Conservation (phyloP, 2,329 filamentous ascomycete species). For the Epichloe sp. region DNA sequence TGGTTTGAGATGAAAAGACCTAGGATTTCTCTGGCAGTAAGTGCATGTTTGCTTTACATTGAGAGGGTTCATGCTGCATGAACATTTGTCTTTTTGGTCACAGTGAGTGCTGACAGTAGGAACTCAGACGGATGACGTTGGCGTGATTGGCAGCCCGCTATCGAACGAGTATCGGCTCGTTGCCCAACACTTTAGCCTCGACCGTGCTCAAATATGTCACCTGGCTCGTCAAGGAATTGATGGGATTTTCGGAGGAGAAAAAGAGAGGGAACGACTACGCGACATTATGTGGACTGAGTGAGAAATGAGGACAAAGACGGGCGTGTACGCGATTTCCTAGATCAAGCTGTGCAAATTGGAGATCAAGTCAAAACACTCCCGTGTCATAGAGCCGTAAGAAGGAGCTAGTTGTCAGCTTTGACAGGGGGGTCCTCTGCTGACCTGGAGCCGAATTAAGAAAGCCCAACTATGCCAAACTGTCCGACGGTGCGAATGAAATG, state of each 20-base stretch:
- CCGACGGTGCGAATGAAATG: too few species aligned
- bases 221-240: slow-evolving; percentile 50
- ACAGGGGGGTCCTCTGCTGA: too few species aligned
- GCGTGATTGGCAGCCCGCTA: slow-evolving; percentile 62
- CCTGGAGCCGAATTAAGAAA: too few species aligned
- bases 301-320: background rate
- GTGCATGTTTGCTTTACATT: slow-evolving; percentile 20
- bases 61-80: background rate
- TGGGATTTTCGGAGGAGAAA: slow-evolving; percentile 51
- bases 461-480: too few species aligned
- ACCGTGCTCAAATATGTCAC: slow-evolving; percentile 28
- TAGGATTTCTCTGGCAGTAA: slow-evolving; percentile 54
- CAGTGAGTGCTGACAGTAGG: background rate
- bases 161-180: slow-evolving; percentile 69
- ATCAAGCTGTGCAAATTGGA: too few species aligned
- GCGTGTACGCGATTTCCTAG: too few species aligned
- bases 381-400: too few species aligned
- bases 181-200: slow-evolving; percentile 54
- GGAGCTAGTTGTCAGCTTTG: too few species aligned
- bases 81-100: background rate
- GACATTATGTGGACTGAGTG: slow-evolving; percentile 31
- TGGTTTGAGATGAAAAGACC: slow-evolving; percentile 50
- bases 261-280: slow-evolving; percentile 45
- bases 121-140: slow-evolving; percentile 65
- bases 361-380: too few species aligned